A percentile compares a stretch with the other conserved stretches of the same genome.
phyloP scores from a whole-genome alignment of 306 rosid species.

The Prunus kanzakura region DNA sequence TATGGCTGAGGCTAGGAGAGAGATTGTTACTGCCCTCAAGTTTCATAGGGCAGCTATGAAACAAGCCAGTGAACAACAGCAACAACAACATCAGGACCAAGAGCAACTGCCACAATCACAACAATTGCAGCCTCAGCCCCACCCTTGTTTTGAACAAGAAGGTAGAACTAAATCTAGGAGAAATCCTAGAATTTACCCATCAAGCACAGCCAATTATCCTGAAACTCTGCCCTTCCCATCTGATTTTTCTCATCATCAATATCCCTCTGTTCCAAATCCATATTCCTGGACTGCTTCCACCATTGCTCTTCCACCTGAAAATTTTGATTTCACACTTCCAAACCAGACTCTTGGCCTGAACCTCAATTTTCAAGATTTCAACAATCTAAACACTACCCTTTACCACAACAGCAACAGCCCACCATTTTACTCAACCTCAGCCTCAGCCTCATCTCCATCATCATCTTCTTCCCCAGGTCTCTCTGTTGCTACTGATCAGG shows the following conservation, averaged over 20 bases:
- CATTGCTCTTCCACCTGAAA: slow-evolving; percentile 43
- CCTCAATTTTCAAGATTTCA: slow-evolving; percentile 74
- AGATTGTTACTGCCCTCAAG: slow-evolving; percentile 84
- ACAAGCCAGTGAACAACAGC: slow-evolving; percentile 59
- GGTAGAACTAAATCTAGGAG: slow-evolving; percentile 50
- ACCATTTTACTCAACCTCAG: slow-evolving; percentile 28
- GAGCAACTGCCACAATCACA: slow-evolving; percentile 15
- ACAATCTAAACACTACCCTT: slow-evolving; percentile 43
- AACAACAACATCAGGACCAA: slow-evolving; percentile 29
- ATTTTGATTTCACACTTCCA: slow-evolving; percentile 61
- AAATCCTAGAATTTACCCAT: slow-evolving; percentile 51
- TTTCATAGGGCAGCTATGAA: slow-evolving; percentile 89
- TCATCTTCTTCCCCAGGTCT: slow-evolving; percentile 43
- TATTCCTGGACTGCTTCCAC: slow-evolving; percentile 38
- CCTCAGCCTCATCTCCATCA: slow-evolving; percentile 42
- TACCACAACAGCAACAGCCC: slow-evolving; percentile 36
- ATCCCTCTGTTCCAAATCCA: slow-evolving; percentile 28
- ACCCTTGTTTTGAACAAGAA: slow-evolving; percentile 43
- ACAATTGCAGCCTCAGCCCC: slow-evolving; percentile 22
- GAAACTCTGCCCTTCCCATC: slow-evolving; percentile 30
- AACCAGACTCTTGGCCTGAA: slow-evolving; percentile 74
- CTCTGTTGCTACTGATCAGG: slow-evolving; percentile 39
- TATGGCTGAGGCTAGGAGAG: slow-evolving; percentile 95
- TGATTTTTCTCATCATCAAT: slow-evolving; percentile 22
- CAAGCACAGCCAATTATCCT: slow-evolving; percentile 37